These are phyloP conservation scores for Arachnomyces sp. DNA, from an alignment of 2,329 filamentous ascomycete species.

Conservation along the genomic window DNA sequence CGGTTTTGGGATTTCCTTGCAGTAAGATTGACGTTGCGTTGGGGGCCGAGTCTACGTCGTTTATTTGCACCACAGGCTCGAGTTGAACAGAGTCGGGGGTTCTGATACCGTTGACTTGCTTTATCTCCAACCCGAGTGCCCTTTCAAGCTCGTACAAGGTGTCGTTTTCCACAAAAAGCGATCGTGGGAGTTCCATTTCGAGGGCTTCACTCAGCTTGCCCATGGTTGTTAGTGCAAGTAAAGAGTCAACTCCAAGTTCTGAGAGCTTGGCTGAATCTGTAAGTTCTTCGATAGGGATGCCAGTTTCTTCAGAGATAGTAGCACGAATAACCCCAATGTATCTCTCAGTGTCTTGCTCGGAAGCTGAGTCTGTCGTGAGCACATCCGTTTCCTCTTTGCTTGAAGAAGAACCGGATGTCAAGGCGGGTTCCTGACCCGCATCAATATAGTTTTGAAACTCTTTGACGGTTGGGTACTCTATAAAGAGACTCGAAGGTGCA, in stretches of 20 bases:
- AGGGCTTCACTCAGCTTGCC: slow-evolving; percentile 5
- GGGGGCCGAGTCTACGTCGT: slow-evolving; percentile 4
- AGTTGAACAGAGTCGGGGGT: neutral
- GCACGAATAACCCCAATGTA: neutral
- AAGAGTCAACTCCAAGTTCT: slow-evolving; percentile 11
- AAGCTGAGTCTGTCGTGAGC: neutral
- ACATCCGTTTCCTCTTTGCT: neutral
- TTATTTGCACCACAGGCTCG: neutral
- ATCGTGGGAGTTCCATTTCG: slow-evolving; percentile 34
- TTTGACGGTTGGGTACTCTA: slow-evolving; percentile 14
- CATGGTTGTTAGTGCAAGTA: slow-evolving; percentile 6
- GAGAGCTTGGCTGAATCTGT: slow-evolving; percentile 5
- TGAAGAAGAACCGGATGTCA: neutral
- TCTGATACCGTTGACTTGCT: neutral
- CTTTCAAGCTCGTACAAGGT: slow-evolving; percentile 2
- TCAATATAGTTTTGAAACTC: neutral
- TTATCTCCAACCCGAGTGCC: slow-evolving; percentile 1
- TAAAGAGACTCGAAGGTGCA: slow-evolving; percentile 17
- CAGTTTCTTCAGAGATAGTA: slow-evolving; percentile 11
- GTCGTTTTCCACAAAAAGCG: slow-evolving; percentile 2
- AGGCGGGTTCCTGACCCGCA: neutral
- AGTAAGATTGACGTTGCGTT: slow-evolving; percentile 29
- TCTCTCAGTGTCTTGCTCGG: neutral
- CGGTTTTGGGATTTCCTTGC: slow-evolving; percentile 38
- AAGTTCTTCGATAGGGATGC: slow-evolving; percentile 7